These are phyloP conservation scores for Trichoderma pleuroti DNA, from an alignment of 2,329 filamentous ascomycete genomes.

Conservation along the genomic window DNA sequence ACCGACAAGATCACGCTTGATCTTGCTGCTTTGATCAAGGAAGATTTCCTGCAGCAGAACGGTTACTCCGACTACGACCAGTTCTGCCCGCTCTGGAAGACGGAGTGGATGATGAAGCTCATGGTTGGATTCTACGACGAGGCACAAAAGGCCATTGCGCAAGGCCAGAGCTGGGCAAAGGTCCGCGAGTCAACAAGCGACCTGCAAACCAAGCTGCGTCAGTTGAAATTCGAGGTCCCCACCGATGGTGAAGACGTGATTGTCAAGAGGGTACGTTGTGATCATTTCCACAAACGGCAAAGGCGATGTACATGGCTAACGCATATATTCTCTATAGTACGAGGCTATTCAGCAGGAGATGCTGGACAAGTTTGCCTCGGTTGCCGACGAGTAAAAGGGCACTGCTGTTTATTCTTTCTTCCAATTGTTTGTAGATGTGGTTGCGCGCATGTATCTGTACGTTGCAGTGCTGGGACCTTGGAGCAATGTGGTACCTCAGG, in stretches of 20 bases:
- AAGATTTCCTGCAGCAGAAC: slow-evolving; percentile 98
- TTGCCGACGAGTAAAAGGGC: slow-evolving; percentile 78
- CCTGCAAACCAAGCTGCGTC: slow-evolving; percentile 78
- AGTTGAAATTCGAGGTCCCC: slow-evolving; percentile 96
- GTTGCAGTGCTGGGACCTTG: slow-evolving; percentile 27
- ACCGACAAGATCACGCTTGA: slow-evolving; percentile 98
- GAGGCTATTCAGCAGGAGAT: slow-evolving; percentile 87
- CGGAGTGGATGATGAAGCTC: slow-evolving; percentile 99
- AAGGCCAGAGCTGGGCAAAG: slow-evolving; percentile 89
- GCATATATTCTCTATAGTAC: slow-evolving; percentile 63
- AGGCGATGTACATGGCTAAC: slow-evolving; percentile 22
- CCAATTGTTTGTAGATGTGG: slow-evolving; percentile 20
- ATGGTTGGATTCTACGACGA: slow-evolving; percentile 99
- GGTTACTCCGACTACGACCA: slow-evolving; percentile 99
- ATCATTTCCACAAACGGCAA: background rate
- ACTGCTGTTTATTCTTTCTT: background rate
- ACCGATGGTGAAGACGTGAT: slow-evolving; percentile 77
- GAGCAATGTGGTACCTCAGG: slow-evolving; percentile 21
- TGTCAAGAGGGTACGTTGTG: slow-evolving; percentile 70
- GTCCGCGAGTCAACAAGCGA: slow-evolving; percentile 86
- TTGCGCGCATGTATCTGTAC: slow-evolving; percentile 12
- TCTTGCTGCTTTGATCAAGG: slow-evolving; percentile 86
- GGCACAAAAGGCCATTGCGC: slow-evolving; percentile 87
- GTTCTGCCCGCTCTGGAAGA: slow-evolving; percentile 99
- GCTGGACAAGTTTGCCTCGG: slow-evolving; percentile 95